Percentiles rank a stretch among this genome's conserved stretches.
Conservation (phyloP, 2,329 filamentous ascomycete genomes). For the Fusarium multiceps region DNA sequence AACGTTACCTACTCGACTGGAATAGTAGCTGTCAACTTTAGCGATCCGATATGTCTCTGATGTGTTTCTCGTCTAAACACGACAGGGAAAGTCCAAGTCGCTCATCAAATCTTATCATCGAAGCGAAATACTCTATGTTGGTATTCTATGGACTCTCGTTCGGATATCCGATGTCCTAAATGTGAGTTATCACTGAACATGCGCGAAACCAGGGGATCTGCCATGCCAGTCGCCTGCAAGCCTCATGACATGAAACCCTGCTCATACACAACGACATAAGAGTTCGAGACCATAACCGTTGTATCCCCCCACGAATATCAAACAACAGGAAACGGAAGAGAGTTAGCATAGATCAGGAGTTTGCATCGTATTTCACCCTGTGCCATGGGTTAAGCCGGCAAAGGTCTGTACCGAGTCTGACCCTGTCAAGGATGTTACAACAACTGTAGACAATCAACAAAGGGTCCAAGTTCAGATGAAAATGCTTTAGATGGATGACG, state of each 20-base stretch:
- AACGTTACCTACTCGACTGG: neutral
- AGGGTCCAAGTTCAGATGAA: neutral
- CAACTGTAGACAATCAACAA: neutral
- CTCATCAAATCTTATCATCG: neutral
- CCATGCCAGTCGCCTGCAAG: neutral
- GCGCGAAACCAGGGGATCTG: slow-evolving; percentile 59
- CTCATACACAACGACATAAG: slow-evolving; percentile 3
- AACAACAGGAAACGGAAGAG: neutral
- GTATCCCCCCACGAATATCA: neutral
- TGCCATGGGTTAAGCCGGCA: neutral
- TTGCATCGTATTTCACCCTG: neutral
- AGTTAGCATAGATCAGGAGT: neutral
- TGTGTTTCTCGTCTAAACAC: neutral
- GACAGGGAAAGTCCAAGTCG: neutral
- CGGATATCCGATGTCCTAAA: neutral
- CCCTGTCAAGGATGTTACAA: neutral
- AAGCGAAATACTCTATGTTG: neutral
- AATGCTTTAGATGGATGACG: neutral
- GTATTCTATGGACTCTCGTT: neutral
- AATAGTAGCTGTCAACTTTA: neutral
- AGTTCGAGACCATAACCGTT: neutral
- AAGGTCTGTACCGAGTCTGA: slow-evolving; percentile 1
- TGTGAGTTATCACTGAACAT: neutral
- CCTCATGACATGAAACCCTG: slow-evolving; percentile 4
- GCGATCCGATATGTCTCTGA: neutral